Evolutionary conservation across 2,329 filamentous ascomycete species (phyloP).

Genomic region (Calonectria ilicicola): DNA sequence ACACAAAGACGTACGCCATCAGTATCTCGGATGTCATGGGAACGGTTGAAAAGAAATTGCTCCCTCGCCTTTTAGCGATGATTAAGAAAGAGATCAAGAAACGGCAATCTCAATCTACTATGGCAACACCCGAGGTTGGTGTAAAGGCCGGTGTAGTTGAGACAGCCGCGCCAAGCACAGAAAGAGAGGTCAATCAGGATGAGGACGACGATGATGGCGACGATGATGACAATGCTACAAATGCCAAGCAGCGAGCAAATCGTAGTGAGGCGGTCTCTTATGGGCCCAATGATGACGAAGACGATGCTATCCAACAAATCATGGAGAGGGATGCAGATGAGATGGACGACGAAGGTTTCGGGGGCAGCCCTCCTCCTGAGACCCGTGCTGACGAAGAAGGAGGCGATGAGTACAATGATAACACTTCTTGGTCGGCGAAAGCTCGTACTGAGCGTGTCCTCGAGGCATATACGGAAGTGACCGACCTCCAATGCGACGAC

Average conservation of each 20-base stretch:
- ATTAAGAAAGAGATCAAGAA: conserved; percentile 87
- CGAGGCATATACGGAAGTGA: conserved; percentile 74
- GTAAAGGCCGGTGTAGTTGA: conserved; percentile 65
- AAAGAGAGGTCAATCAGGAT: conserved; percentile 48
- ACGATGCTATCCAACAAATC: conserved; percentile 77
- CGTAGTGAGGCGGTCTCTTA: conserved; percentile 87
- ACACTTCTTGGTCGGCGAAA: conserved; percentile 53
- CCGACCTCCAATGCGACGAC: conserved; percentile 84
- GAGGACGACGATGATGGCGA: conserved; percentile 71
- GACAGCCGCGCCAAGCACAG: conserved; percentile 54
- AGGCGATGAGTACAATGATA: conserved; percentile 53
- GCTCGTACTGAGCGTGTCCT: conserved; percentile 74
- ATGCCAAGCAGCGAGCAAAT: conserved; percentile 80
- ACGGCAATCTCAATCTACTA: conserved; percentile 73
- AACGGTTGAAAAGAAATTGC: conserved; percentile 84
- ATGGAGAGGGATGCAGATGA: conserved; percentile 71
- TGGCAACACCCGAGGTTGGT: conserved; percentile 81
- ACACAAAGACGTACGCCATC: conserved; percentile 88
- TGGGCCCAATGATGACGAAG: conserved; percentile 92
- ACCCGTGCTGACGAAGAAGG: conserved; percentile 51
- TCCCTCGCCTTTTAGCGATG: conserved; percentile 77
- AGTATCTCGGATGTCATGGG: conserved; percentile 79
- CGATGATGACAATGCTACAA: conserved; percentile 82
- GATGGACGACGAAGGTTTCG: conserved; percentile 64
- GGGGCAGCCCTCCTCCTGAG: conserved; percentile 59